phyloP scores from a whole-genome alignment of 345 rosid species.

The Acer negundo region DNA sequence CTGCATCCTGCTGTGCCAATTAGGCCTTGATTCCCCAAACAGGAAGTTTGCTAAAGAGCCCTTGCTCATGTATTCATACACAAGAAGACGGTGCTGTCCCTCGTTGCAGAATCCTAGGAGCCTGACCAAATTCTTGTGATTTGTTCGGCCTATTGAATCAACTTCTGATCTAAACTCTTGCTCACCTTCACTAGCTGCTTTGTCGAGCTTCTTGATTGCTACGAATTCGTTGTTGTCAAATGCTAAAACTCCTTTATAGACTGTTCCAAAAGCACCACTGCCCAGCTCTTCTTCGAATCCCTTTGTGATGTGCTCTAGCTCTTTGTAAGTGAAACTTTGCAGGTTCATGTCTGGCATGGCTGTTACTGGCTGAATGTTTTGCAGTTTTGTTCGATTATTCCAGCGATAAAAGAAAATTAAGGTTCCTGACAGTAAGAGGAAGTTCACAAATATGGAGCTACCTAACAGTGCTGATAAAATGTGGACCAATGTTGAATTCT shows the following conservation, averaged over 20 bases:
- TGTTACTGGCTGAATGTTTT: too few species aligned
- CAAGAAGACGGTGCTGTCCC: slow-evolving; percentile 35
- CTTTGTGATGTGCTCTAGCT: slow-evolving; percentile 25
- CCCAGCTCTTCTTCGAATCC: slow-evolving; percentile 40
- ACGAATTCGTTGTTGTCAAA: neutral
- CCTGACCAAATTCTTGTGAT: slow-evolving; percentile 40
- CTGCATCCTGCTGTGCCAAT: slow-evolving; percentile 21
- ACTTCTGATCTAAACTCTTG: slow-evolving; percentile 36
- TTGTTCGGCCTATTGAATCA: slow-evolving; percentile 30
- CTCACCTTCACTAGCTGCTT: slow-evolving; percentile 14
- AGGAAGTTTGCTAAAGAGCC: slow-evolving; percentile 18
- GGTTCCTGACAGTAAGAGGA: slow-evolving; percentile 21
- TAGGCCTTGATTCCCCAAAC: slow-evolving; percentile 12
- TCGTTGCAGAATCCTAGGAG: slow-evolving; percentile 42
- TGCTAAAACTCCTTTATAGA: slow-evolving; percentile 32
- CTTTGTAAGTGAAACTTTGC: slow-evolving; percentile 27
- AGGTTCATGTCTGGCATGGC: slow-evolving; percentile 7
- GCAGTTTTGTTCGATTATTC: neutral
- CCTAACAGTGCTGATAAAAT: slow-evolving; percentile 28
- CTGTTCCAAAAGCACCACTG: slow-evolving; percentile 34
- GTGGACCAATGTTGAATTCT: slow-evolving; percentile 13
- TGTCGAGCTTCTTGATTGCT: slow-evolving; percentile 33
- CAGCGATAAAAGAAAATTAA: neutral
- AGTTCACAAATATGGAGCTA: slow-evolving; percentile 22
- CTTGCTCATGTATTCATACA: slow-evolving; percentile 38